Percentiles rank a stretch among this genome's conserved stretches.
Conservation (phyloP, 495 filamentous ascomycete species). For the Neurospora pannonica region DNA sequence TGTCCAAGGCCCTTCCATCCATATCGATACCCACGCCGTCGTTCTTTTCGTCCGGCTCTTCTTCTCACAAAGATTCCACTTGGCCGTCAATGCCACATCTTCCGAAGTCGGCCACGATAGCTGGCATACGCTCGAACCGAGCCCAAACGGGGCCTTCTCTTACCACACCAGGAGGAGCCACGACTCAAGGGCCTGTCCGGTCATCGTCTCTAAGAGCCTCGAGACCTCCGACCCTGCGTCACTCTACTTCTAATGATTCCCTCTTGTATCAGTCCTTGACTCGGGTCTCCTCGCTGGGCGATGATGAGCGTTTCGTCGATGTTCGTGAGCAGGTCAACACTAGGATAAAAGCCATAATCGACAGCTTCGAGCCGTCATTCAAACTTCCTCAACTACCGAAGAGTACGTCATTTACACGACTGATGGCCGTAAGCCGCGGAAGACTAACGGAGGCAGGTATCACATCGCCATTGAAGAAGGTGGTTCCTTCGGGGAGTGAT, state of each 20-base stretch:
- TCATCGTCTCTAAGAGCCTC: conserved; percentile 2
- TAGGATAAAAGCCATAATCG: conserved; percentile 81
- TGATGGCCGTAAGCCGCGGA: background rate
- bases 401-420: conserved; percentile 34
- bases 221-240: conserved; percentile 35
- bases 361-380: conserved; percentile 73
- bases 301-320: conserved; percentile 75
- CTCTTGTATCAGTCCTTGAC: conserved; percentile 61
- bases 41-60: conserved; percentile 31
- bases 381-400: conserved; percentile 56
- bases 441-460: conserved; percentile 16
- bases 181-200: background rate
- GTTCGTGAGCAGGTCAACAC: conserved; percentile 75
- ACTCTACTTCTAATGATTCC: conserved; percentile 67
- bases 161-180: background rate
- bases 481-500: conserved; percentile 9
- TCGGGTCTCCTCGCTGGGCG: conserved; percentile 70
- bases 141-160: background rate
- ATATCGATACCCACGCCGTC: conserved; percentile 44
- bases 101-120: background rate
- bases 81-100: conserved; percentile 1
- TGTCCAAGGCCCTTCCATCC: conserved; percentile 42
- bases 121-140: background rate
- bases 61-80: conserved; percentile 16
- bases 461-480: conserved; percentile 30